Conservation (phyloP, 176 grass and related monocot species). For the Oryza australiensis region DNA sequence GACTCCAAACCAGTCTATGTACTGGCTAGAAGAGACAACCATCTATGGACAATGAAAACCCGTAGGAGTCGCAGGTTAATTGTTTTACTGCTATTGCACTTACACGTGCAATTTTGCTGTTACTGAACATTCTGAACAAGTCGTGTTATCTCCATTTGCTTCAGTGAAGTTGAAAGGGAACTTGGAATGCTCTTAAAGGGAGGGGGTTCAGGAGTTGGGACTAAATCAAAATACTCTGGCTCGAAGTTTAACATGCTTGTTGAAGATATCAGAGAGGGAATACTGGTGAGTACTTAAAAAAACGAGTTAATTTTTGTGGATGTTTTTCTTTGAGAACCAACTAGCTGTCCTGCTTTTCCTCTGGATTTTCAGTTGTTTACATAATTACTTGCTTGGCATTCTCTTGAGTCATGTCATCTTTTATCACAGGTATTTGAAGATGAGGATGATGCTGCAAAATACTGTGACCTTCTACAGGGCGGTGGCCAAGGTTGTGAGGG, state of each 20-base stretch:
- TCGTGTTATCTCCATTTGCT: not conserved
- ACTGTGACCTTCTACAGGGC: conserved; percentile 81
- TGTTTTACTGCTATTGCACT: not conserved
- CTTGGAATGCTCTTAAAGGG: conserved; percentile 86
- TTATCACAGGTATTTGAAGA: conserved; percentile 84
- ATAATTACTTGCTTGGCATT: not conserved
- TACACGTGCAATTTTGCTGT: not conserved
- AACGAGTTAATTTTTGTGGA: not conserved
- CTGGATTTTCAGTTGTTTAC: not conserved
- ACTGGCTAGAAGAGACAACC: conserved; percentile 77
- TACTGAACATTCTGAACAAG: not conserved
- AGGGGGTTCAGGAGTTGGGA: conserved; percentile 50
- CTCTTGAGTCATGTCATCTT: not conserved
- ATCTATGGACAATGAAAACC: conserved; percentile 98
- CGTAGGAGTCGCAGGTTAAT: conserved; percentile 66
- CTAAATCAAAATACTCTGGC: conserved; percentile 66
- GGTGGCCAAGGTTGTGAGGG: conserved; percentile 90
- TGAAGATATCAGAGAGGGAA: conserved; percentile 95
- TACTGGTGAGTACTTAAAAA: conserved; percentile 65
- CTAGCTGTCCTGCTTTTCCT: not conserved
- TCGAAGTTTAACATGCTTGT: conserved; percentile 92
- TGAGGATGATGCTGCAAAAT: conserved; percentile 76
- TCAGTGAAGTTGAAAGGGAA: conserved; percentile 93
- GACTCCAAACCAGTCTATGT: conserved; percentile 89
- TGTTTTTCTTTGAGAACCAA: not conserved